Conservation (phyloP, 805 yeast species). For the Ogataea glucozyma region DNA sequence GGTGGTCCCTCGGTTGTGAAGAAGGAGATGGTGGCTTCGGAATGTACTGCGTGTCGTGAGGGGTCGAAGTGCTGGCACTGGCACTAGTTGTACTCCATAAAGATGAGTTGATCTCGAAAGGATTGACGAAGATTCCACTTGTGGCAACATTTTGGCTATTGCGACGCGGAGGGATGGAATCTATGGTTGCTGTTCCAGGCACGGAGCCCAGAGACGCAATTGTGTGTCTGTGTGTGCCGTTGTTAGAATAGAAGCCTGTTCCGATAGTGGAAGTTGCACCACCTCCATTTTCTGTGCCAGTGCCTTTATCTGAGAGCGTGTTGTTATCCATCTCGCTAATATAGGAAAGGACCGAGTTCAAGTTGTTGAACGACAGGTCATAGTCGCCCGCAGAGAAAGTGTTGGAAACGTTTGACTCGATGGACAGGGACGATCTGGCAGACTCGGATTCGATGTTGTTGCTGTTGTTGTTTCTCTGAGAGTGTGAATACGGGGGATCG, state of each 20-base stretch:
- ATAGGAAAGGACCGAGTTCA: constrained; percentile 19
- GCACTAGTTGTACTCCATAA: constrained; percentile 23
- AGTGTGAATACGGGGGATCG: too few species aligned
- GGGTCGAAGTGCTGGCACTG: constrained; percentile 2
- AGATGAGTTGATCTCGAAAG: constrained; percentile 29
- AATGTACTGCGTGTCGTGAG: constrained; percentile 10
- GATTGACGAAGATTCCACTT: constrained; percentile 20
- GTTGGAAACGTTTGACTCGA: constrained; percentile 22
- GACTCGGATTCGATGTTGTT: constrained; percentile 16
- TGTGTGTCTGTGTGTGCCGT: constrained; percentile 1
- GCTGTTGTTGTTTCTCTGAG: constrained; percentile 1
- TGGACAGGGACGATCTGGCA: constrained; percentile 25
- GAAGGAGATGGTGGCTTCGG: constrained; percentile 11
- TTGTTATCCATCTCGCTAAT: constrained; percentile 25
- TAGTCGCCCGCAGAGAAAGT: constrained; percentile 19
- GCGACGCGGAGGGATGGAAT: constrained; percentile 5
- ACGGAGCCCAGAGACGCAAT: too few species aligned
- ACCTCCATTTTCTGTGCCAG: too few species aligned
- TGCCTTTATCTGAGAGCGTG: constrained; percentile 19
- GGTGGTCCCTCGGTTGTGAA: constrained; percentile 14
- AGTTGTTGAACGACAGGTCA: constrained; percentile 17
- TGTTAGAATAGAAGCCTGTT: constrained; percentile 1
- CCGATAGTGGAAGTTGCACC: constrained; percentile 12
- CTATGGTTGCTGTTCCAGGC: too few species aligned
- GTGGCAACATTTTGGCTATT: neutral